Percentiles rank a stretch among this genome's conserved stretches.
Evolutionary conservation across 2,329 filamentous ascomycete genomes (phyloP).

Genomic region (Aspergillus quadrilineatus): DNA sequence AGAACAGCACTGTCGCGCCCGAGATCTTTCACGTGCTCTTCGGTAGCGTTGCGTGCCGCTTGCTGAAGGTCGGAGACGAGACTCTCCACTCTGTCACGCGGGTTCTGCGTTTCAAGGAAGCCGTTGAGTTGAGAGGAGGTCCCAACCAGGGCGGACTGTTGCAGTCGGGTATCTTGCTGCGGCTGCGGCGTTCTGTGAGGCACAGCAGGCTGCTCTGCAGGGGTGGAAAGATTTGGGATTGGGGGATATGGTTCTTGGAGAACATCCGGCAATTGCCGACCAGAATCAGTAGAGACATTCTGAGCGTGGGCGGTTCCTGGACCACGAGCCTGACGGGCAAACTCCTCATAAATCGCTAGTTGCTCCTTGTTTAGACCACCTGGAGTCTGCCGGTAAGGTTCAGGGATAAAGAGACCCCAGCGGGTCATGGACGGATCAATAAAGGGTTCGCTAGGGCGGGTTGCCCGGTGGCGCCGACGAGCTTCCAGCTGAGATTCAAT

Average conservation of each 20-base stretch:
- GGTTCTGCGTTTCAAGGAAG: slow-evolving; percentile 56
- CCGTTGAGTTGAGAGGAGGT: slow-evolving; percentile 58
- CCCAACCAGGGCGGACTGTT: slow-evolving; percentile 38
- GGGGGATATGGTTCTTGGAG: slow-evolving; percentile 60
- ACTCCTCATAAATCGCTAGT: slow-evolving; percentile 94
- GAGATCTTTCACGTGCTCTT: slow-evolving; percentile 60
- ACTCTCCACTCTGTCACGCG: slow-evolving; percentile 54
- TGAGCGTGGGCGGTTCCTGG: slow-evolving; percentile 54
- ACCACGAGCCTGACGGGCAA: slow-evolving; percentile 79
- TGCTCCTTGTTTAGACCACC: slow-evolving; percentile 86
- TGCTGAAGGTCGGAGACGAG: slow-evolving; percentile 59
- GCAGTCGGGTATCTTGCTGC: slow-evolving; percentile 46
- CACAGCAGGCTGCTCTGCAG: slow-evolving; percentile 61
- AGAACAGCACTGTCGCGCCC: slow-evolving; percentile 55
- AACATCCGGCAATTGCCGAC: slow-evolving; percentile 61
- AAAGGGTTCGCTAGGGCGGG: slow-evolving; percentile 79
- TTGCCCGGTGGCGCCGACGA: slow-evolving; percentile 71
- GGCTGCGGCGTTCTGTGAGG: slow-evolving; percentile 57
- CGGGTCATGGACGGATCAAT: slow-evolving; percentile 78
- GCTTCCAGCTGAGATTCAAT: slow-evolving; percentile 77
- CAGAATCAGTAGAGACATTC: slow-evolving; percentile 58
- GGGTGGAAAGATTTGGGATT: slow-evolving; percentile 62
- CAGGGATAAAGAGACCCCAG: slow-evolving; percentile 91
- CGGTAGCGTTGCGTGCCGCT: slow-evolving; percentile 55
- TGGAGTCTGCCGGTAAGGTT: slow-evolving; percentile 84